Evolutionary conservation across 192 early-diverging fungal species (phyloP).

Genomic region (Diversispora eburnea): DNA sequence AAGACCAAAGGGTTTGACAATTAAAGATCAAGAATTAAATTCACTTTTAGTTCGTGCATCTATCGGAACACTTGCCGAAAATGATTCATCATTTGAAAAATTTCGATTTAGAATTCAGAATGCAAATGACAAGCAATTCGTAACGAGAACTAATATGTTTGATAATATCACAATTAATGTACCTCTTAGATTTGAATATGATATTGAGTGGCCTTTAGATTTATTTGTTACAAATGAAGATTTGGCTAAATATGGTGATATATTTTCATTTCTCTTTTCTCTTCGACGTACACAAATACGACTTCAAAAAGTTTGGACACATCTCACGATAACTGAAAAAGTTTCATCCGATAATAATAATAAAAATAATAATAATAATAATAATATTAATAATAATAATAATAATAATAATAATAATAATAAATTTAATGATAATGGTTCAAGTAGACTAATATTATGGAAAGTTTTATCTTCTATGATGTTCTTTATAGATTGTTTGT

Average conservation of each 20-base stretch:
- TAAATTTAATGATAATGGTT: neutral
- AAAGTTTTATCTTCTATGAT: conserved; percentile 55
- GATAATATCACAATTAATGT: conserved; percentile 52
- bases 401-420: conserved; percentile 19
- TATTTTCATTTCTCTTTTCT: conserved; percentile 61
- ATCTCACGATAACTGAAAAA: conserved; percentile 43
- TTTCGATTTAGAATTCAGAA: conserved; percentile 18
- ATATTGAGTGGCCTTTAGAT: conserved; percentile 66
- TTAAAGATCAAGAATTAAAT: conserved; percentile 42
- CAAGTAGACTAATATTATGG: conserved; percentile 25
- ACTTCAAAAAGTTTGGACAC: conserved; percentile 43
- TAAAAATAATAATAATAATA: neutral
- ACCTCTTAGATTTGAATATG: conserved; percentile 52
- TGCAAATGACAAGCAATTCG: neutral
- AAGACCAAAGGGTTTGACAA: neutral
- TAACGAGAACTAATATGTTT: conserved; percentile 30
- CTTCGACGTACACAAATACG: conserved; percentile 55
- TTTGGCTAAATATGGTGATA: conserved; percentile 53
- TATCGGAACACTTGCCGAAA: conserved; percentile 40
- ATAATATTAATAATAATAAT: conserved; percentile 5
- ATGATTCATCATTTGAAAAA: conserved; percentile 30
- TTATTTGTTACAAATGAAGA: conserved; percentile 59
- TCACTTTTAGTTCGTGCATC: conserved; percentile 36
- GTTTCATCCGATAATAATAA: conserved; percentile 26
- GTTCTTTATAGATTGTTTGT: conserved; percentile 68